Conservation (phyloP, 768 basidiomycete genomes). For the Boletus huronensis region DNA sequence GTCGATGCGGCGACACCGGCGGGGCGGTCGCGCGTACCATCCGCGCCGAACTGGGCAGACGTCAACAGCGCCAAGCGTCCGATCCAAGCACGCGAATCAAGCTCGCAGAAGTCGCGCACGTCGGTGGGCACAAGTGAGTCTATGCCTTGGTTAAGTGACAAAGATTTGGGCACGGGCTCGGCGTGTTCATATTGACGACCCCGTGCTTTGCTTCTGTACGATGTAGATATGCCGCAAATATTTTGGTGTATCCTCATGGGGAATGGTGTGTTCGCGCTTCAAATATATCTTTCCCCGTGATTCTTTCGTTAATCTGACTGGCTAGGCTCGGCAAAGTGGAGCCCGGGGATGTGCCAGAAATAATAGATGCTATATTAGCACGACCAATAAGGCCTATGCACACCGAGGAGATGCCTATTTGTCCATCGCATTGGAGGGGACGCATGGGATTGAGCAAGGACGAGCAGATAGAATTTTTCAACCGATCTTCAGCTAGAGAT, state of each 20-base stretch:
- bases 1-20: conserved; percentile 71
- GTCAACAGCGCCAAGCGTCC: conserved; percentile 27
- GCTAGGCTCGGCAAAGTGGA: conserved; percentile 63
- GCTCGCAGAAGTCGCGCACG: conserved; percentile 69
- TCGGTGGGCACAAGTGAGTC: conserved; percentile 80
- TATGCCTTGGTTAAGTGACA: neutral
- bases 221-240: conserved; percentile 62
- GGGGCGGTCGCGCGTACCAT: conserved; percentile 53
- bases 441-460: conserved; percentile 63
- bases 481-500: neutral
- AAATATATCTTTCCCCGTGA: neutral
- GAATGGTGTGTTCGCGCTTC: conserved; percentile 53
- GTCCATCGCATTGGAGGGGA: conserved; percentile 62
- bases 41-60: conserved; percentile 45
- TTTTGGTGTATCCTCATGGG: conserved; percentile 65
- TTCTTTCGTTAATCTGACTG: neutral
- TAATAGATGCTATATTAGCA: conserved; percentile 46
- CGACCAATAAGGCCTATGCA: conserved; percentile 29
- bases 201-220: neutral
- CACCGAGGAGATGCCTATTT: conserved; percentile 34
- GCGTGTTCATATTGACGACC: neutral
- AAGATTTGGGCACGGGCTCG: neutral
- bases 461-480: conserved; percentile 46
- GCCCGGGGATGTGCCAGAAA: conserved; percentile 50
- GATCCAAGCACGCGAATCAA: conserved; percentile 35